Evolutionary conservation across 2,329 filamentous ascomycete species (phyloP).

Genomic region (Fusarium dlaminii): DNA sequence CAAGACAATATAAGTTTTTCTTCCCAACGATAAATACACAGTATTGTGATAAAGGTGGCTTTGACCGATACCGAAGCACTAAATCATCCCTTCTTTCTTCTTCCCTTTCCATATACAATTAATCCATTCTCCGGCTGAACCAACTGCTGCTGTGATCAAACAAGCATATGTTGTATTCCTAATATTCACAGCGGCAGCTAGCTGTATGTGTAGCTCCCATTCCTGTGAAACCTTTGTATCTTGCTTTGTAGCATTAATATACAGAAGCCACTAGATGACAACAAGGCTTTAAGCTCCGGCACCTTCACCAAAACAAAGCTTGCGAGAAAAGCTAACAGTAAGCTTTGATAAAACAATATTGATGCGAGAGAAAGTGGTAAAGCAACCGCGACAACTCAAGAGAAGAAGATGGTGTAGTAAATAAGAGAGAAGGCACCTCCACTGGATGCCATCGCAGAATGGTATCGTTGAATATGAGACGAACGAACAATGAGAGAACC

Average conservation of each 20-base stretch:
- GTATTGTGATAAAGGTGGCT: constrained; percentile 5
- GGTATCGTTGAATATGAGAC: constrained; percentile 44
- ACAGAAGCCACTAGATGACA: constrained; percentile 14
- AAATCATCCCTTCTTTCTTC: constrained; percentile 3
- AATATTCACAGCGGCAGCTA: not conserved
- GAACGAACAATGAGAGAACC: constrained; percentile 28
- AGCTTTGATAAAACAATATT: constrained; percentile 3
- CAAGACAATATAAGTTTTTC: not conserved
- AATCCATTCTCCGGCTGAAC: not conserved
- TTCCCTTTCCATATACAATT: constrained; percentile 23
- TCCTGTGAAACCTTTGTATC: not conserved
- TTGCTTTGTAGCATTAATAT: constrained; percentile 31
- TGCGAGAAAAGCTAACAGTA: not conserved
- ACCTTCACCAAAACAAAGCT: not conserved
- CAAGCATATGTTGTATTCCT: not conserved
- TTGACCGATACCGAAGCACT: constrained; percentile 7
- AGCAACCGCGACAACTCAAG: constrained; percentile 1
- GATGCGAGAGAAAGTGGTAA: not conserved
- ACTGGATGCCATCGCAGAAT: constrained; percentile 43
- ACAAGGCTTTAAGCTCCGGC: not conserved
- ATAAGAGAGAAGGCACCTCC: constrained; percentile 18
- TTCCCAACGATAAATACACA: constrained; percentile 13
- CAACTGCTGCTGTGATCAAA: not conserved
- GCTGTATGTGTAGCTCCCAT: not conserved
- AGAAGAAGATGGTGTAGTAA: constrained; percentile 5